Evolutionary conservation across 139 green algal genomes (phyloP).

Genomic region (Coelastrella sp.): DNA sequence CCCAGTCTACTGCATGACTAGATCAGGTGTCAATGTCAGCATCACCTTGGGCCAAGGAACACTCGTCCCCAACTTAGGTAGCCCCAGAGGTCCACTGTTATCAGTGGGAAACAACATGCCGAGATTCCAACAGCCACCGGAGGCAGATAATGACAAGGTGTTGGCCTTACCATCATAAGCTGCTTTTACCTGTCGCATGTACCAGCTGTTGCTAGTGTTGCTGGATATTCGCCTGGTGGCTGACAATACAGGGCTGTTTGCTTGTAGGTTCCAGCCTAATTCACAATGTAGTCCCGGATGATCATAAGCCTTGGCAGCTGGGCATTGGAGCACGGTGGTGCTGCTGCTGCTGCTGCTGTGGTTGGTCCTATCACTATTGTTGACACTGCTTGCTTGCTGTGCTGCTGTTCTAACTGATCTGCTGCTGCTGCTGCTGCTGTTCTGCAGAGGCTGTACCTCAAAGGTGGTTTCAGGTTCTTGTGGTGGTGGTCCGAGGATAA

Average conservation of each 20-base stretch:
- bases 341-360: slow-evolving; percentile 9
- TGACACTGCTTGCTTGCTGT: neutral
- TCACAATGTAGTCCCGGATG: slow-evolving; percentile 7
- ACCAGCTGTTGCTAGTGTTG: slow-evolving; percentile 10
- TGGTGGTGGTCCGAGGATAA: slow-evolving; percentile 1
- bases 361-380: neutral
- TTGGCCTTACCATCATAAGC: slow-evolving; percentile 17
- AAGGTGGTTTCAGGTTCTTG: neutral
- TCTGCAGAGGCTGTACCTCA: neutral
- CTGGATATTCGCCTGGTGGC: neutral
- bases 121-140: slow-evolving; percentile 20
- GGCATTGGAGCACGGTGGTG: neutral
- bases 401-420: neutral
- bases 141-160: slow-evolving; percentile 10
- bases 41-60: slow-evolving; percentile 9
- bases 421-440: slow-evolving; percentile 15
- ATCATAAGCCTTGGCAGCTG: neutral
- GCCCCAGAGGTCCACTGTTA: neutral
- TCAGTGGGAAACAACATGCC: slow-evolving; percentile 28
- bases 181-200: neutral
- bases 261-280: slow-evolving; percentile 18
- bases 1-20: neutral
- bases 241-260: neutral
- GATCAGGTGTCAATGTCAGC: slow-evolving; percentile 25
- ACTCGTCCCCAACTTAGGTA: neutral